Evolutionary conservation across 805 yeast species (phyloP).

Genomic region (Ogataea trehalophila): DNA sequence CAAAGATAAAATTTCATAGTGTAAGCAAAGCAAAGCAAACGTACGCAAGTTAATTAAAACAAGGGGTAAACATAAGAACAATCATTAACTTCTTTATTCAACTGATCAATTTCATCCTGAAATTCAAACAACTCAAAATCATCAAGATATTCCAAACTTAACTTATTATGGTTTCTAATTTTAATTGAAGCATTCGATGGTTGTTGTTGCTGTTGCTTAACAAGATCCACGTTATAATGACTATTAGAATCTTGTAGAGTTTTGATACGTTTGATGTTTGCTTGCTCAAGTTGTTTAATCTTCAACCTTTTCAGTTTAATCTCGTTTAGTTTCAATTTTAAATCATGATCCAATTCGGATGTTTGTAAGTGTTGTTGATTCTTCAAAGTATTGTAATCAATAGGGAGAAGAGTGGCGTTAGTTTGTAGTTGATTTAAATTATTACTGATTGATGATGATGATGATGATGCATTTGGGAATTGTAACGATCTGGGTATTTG

Average conservation of each 20-base stretch:
- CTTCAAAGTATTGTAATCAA: background rate
- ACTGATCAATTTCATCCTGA: conserved; percentile 15
- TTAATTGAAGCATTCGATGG: background rate
- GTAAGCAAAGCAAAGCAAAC: too few species aligned
- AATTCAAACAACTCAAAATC: conserved; percentile 20
- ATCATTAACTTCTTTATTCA: conserved; percentile 13
- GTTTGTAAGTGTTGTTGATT: background rate
- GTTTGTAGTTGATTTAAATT: too few species aligned
- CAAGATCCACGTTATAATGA: too few species aligned
- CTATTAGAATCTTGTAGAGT: background rate
- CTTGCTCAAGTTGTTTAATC: background rate
- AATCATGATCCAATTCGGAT: conserved; percentile 5
- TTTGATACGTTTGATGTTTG: background rate
- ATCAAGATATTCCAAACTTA: conserved; percentile 6
- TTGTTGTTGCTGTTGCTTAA: too few species aligned
- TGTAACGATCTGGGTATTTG: too few species aligned
- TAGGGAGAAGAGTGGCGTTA: too few species aligned
- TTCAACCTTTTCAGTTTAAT: conserved; percentile 1
- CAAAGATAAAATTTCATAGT: too few species aligned
- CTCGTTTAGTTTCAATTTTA: conserved; percentile 1
- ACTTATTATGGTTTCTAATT: background rate
- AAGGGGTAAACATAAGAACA: too few species aligned
- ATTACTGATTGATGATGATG: too few species aligned
- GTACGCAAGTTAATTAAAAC: too few species aligned
- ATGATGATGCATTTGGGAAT: too few species aligned